Percentiles rank a stretch among this genome's conserved stretches.
phyloP scores from a whole-genome alignment of 306 rosid species.

The Argentina anserina region DNA sequence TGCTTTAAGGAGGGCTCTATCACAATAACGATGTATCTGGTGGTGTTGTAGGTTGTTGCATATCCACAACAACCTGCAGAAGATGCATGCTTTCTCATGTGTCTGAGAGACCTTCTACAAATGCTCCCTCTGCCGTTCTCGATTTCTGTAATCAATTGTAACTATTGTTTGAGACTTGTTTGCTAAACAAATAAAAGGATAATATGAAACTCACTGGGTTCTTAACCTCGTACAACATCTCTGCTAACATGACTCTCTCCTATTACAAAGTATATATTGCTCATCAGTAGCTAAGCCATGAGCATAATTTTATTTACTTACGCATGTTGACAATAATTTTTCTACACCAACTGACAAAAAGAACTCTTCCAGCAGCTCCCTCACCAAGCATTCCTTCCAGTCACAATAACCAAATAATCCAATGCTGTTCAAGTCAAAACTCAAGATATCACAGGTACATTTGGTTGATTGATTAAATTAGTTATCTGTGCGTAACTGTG shows the following conservation, averaged over 20 bases:
- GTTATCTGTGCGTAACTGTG: background rate
- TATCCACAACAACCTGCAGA: background rate
- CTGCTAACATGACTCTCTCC: background rate
- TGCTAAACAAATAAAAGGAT: background rate
- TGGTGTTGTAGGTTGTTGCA: background rate
- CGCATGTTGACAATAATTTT: constrained; percentile 9
- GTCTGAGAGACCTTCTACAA: no score
- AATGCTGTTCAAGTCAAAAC: constrained; percentile 42
- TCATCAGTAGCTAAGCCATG: constrained; percentile 9
- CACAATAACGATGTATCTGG: background rate
- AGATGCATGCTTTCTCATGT: background rate
- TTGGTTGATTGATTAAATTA: constrained; percentile 19
- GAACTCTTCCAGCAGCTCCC: constrained; percentile 33
- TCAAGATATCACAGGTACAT: constrained; percentile 50
- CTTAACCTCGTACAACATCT: background rate
- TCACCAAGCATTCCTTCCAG: constrained; percentile 30
- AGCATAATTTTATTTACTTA: constrained; percentile 6
- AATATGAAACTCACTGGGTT: background rate
- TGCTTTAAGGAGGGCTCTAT: background rate
- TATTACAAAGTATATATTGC: background rate
- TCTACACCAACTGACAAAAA: constrained; percentile 36
- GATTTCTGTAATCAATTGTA: no score
- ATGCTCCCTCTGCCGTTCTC: background rate
- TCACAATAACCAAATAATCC: constrained; percentile 33
- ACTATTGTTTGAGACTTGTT: background rate